phyloP scores from a whole-genome alignment of 73 alveolate genomes.

The Symbiodinium natans region DNA sequence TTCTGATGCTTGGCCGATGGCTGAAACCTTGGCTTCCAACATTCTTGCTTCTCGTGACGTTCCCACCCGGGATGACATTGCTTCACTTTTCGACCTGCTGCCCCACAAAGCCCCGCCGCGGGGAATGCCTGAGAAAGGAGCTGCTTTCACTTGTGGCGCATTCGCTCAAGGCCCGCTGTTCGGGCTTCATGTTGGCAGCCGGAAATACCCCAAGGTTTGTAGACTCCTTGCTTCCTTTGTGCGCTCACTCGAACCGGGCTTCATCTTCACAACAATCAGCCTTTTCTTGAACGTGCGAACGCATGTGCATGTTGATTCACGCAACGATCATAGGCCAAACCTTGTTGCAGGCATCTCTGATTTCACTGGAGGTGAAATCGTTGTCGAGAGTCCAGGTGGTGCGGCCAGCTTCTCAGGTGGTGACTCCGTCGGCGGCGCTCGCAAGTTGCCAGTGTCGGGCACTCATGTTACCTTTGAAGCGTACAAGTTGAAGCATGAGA shows the following conservation, averaged over 20 bases:
- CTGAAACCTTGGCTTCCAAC: neutral
- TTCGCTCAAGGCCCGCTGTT: neutral
- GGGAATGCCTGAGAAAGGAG: neutral
- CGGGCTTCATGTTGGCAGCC: neutral
- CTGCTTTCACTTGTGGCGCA: neutral
- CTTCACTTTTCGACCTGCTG: neutral
- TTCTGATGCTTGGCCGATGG: neutral
- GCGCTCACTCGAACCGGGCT: neutral
- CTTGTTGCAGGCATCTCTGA: neutral
- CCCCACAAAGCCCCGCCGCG: neutral
- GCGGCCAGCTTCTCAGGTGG: no score
- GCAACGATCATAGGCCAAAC: neutral
- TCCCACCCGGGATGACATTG: neutral
- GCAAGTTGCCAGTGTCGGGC: no score
- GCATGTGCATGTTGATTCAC: neutral
- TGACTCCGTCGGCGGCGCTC: no score
- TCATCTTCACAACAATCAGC: neutral
- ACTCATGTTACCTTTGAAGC: no score
- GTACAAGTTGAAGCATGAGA: no score
- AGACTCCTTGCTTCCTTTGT: neutral
- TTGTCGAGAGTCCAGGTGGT: neutral
- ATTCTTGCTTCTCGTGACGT: neutral
- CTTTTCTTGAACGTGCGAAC: neutral
- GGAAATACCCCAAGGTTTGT: neutral
- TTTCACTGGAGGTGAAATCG: neutral